Evolutionary conservation across 495 filamentous ascomycete genomes (phyloP).

Genomic region (Tirmania nivea): DNA sequence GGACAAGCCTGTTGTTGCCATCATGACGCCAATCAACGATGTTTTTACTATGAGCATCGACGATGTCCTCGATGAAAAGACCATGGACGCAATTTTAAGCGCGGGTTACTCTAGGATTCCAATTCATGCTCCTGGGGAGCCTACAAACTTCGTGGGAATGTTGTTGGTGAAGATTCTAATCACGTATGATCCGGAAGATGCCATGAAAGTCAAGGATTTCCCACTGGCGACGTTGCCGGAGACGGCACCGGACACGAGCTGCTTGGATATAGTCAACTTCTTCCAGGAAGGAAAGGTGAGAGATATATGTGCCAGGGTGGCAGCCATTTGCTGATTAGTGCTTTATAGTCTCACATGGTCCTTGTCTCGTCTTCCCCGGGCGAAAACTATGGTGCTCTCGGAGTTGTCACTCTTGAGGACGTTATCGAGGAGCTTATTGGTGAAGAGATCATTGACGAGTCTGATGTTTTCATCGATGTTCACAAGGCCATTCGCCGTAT

Average conservation of each 20-base stretch:
- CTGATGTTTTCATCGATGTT: constrained; percentile 90
- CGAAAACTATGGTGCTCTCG: constrained; percentile 67
- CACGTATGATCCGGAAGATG: constrained; percentile 92
- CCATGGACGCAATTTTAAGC: constrained; percentile 78
- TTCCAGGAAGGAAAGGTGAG: constrained; percentile 77
- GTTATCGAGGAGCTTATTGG: constrained; percentile 97
- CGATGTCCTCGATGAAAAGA: constrained; percentile 69
- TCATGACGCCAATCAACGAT: constrained; percentile 97
- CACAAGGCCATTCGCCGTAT: constrained; percentile 83
- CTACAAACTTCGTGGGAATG: constrained; percentile 85
- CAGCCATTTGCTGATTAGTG: background rate
- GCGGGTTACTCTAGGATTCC: constrained; percentile 91
- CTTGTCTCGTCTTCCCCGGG: constrained; percentile 79
- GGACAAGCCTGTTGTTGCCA: constrained; percentile 77
- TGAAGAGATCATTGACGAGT: constrained; percentile 65
- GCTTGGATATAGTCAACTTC: constrained; percentile 95
- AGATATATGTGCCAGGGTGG: too few species aligned
- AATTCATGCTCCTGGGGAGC: constrained; percentile 68
- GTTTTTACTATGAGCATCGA: constrained; percentile 90
- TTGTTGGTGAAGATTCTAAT: constrained; percentile 94
- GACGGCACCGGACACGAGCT: constrained; percentile 83
- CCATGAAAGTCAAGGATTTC: constrained; percentile 65
- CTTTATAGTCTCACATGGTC: constrained; percentile 64
- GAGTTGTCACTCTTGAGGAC: constrained; percentile 89
- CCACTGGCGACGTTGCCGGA: constrained; percentile 83